Conservation (phyloP, 2,329 filamentous ascomycete species). For the Spiromastix sp. region DNA sequence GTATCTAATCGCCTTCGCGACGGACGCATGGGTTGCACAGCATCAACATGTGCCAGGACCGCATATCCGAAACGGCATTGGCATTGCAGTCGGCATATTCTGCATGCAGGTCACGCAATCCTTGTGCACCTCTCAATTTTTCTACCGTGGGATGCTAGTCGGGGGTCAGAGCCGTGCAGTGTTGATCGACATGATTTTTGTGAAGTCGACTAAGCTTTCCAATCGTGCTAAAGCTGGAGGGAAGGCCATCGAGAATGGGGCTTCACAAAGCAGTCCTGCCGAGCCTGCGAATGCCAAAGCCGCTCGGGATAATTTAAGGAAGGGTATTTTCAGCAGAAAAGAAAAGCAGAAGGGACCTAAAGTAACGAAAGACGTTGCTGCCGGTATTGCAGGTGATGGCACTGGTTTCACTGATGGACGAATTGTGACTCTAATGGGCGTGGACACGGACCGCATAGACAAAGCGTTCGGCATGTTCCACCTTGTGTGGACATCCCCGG, state of each 20-base stretch:
- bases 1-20: conserved; percentile 77
- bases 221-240: conserved; percentile 80
- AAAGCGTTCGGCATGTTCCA: conserved; percentile 84
- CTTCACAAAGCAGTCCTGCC: conserved; percentile 36
- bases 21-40: conserved; percentile 62
- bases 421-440: conserved; percentile 88
- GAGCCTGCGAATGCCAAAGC: conserved; percentile 36
- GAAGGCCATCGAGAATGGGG: conserved; percentile 30
- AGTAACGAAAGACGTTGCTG: conserved; percentile 27
- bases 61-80: conserved; percentile 63
- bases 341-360: conserved; percentile 21
- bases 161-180: conserved; percentile 75
- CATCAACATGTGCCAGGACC: conserved; percentile 46
- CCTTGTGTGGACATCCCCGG: conserved; percentile 76
- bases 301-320: conserved; percentile 32
- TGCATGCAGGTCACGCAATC: conserved; percentile 77
- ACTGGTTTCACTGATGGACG: conserved; percentile 86
- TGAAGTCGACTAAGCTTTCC: conserved; percentile 84
- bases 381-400: conserved; percentile 55
- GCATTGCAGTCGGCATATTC: conserved; percentile 74
- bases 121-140: conserved; percentile 76
- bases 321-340: conserved; percentile 26
- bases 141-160: conserved; percentile 85
- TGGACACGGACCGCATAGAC: conserved; percentile 87
- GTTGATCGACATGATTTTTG: conserved; percentile 77